Evolutionary conservation across 108 stramenopile genomes (phyloP).

Genomic region (Skeletonema grethae): DNA sequence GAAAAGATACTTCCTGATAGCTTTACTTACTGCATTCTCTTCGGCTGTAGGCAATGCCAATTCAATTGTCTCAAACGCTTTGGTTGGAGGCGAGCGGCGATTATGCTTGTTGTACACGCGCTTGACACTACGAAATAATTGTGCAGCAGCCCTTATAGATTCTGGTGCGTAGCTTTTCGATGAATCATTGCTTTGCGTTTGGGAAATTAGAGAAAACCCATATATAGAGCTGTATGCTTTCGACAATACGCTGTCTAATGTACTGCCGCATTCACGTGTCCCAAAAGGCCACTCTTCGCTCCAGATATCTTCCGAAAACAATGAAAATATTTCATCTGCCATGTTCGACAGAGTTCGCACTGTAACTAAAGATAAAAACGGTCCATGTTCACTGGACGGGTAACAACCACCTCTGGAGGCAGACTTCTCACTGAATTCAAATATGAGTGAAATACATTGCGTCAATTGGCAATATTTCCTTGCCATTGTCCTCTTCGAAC

Average conservation of each 20-base stretch:
- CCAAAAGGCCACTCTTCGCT: constrained; percentile 61
- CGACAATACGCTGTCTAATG: constrained; percentile 63
- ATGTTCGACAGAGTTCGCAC: constrained; percentile 65
- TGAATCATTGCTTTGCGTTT: constrained; percentile 16
- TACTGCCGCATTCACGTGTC: constrained; percentile 53
- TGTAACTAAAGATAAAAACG: constrained; percentile 67
- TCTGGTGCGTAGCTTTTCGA: constrained; percentile 49
- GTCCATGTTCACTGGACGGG: constrained; percentile 47
- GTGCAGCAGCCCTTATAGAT: constrained; percentile 63
- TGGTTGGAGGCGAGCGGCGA: constrained; percentile 64
- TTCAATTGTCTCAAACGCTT: constrained; percentile 64
- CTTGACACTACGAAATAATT: constrained; percentile 77
- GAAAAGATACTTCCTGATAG: constrained; percentile 63
- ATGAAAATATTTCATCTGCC: constrained; percentile 61
- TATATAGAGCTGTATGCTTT: constrained; percentile 67
- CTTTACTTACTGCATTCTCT: constrained; percentile 53
- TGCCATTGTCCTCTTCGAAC: constrained; percentile 37
- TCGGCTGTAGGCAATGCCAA: constrained; percentile 57
- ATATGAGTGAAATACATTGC: constrained; percentile 64
- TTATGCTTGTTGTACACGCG: constrained; percentile 63
- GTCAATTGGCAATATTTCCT: constrained; percentile 66
- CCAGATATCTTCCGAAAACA: constrained; percentile 64
- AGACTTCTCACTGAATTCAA: constrained; percentile 45
- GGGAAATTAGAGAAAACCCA: constrained; percentile 61
- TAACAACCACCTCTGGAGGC: constrained; percentile 33